phyloP scores from a whole-genome alignment of 371 early-diverging fungal genomes.

The Zopfochytrium polystomum region DNA sequence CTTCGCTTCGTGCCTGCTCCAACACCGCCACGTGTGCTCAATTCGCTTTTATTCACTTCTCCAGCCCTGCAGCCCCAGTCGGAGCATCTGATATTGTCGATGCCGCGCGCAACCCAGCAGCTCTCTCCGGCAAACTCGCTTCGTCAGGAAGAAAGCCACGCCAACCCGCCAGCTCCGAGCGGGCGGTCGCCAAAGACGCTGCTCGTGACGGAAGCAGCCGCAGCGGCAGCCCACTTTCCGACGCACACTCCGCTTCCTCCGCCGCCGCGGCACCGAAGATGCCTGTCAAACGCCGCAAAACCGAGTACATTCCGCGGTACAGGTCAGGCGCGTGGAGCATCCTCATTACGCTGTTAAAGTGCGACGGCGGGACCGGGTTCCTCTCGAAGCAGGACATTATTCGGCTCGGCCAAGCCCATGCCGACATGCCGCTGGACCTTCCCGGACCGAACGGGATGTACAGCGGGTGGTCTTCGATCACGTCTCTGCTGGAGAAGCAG shows the following conservation, averaged over 20 bases:
- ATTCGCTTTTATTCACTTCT: too few species aligned
- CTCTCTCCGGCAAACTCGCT: background rate
- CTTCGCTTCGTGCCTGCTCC: too few species aligned
- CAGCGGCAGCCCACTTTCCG: background rate
- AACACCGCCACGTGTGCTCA: too few species aligned
- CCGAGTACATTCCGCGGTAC: slow-evolving; percentile 69
- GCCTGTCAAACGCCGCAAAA: slow-evolving; percentile 12
- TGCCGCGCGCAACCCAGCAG: too few species aligned
- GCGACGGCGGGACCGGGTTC: slow-evolving; percentile 27
- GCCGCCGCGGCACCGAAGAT: background rate
- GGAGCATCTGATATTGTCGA: too few species aligned
- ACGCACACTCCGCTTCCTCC: background rate
- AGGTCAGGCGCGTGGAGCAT: slow-evolving; percentile 85
- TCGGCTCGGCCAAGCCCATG: slow-evolving; percentile 57
- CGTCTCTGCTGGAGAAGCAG: slow-evolving; percentile 60
- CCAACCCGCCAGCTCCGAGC: slow-evolving; percentile 4
- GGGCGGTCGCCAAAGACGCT: background rate
- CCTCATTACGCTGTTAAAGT: slow-evolving; percentile 66
- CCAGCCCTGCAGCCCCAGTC: background rate
- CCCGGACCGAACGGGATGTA: slow-evolving; percentile 49
- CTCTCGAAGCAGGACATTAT: slow-evolving; percentile 61
- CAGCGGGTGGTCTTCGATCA: slow-evolving; percentile 78
- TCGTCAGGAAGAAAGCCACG: background rate
- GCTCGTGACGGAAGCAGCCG: background rate
- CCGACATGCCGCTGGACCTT: slow-evolving; percentile 65